phyloP scores from a whole-genome alignment of 495 filamentous ascomycete genomes.

The Penicillium silybi region DNA sequence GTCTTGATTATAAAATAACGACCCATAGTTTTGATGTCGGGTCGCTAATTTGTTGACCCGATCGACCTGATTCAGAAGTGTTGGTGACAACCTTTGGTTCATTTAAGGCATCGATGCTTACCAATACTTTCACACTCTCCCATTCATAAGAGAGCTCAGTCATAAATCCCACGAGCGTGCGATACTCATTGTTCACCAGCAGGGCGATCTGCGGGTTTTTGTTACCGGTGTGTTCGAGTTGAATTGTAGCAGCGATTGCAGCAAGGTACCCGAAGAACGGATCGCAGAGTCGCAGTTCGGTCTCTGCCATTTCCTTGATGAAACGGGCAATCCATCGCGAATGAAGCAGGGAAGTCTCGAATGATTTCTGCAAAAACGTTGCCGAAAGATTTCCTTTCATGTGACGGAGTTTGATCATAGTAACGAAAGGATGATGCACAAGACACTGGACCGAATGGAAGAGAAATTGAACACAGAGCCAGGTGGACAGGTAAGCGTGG shows the following conservation, averaged over 20 bases:
- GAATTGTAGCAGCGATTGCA: slow-evolving; percentile 29
- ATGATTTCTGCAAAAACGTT: slow-evolving; percentile 32
- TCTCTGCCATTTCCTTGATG: slow-evolving; percentile 25
- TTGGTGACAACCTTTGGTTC: neutral
- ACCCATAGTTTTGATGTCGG: slow-evolving; percentile 24
- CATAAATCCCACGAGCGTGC: slow-evolving; percentile 23
- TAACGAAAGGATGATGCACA: slow-evolving; percentile 29
- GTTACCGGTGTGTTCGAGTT: slow-evolving; percentile 26
- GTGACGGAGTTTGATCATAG: slow-evolving; percentile 27
- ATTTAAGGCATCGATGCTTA: neutral
- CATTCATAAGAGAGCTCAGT: slow-evolving; percentile 19
- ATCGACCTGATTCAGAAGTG: slow-evolving; percentile 6
- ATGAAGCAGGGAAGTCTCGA: slow-evolving; percentile 27
- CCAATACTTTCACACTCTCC: slow-evolving; percentile 23
- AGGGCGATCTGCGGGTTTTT: slow-evolving; percentile 25
- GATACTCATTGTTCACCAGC: slow-evolving; percentile 23
- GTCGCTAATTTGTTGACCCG: slow-evolving; percentile 22
- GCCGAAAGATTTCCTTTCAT: slow-evolving; percentile 24
- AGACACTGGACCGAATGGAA: slow-evolving; percentile 29
- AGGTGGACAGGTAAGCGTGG: slow-evolving; percentile 22
- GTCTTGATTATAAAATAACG: slow-evolving; percentile 29
- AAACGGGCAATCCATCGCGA: slow-evolving; percentile 30
- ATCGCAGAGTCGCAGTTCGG: slow-evolving; percentile 15
- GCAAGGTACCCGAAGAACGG: slow-evolving; percentile 29
- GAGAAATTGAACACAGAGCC: slow-evolving; percentile 28